A percentile compares a stretch with the other conserved stretches of the same genome.
Conservation (phyloP, 2,329 filamentous ascomycete genomes). For the Aspergillus chevalieri region DNA sequence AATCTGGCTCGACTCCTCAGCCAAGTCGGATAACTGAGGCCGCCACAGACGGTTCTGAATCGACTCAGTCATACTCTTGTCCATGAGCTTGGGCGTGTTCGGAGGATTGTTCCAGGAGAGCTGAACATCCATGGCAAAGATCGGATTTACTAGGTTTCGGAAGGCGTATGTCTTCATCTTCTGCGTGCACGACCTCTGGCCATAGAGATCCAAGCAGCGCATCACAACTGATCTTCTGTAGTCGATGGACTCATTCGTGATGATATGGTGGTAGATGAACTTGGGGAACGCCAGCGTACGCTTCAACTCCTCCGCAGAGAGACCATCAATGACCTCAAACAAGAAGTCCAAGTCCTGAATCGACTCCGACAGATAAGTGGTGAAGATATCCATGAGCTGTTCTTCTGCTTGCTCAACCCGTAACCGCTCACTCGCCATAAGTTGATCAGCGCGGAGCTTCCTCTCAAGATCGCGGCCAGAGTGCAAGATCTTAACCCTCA, state of each 20-base stretch:
- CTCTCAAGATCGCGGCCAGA: conserved; percentile 73
- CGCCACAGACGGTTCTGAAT: conserved; percentile 94
- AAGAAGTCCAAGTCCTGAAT: conserved; percentile 75
- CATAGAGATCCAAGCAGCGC: conserved; percentile 82
- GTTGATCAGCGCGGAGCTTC: conserved; percentile 62
- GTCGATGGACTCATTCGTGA: conserved; percentile 75
- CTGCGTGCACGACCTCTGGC: conserved; percentile 69
- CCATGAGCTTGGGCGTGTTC: conserved; percentile 67
- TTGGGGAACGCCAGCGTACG: conserved; percentile 66
- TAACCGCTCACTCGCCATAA: conserved; percentile 68
- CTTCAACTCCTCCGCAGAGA: conserved; percentile 78
- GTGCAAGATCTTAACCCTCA: conserved; percentile 55
- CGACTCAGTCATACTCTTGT: conserved; percentile 78
- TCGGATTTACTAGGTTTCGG: conserved; percentile 88
- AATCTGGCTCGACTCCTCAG: conserved; percentile 74
- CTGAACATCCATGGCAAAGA: conserved; percentile 94
- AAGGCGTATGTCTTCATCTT: conserved; percentile 90
- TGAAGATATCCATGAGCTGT: conserved; percentile 78
- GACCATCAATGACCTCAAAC: conserved; percentile 74
- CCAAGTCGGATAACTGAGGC: conserved; percentile 71
- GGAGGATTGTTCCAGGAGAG: conserved; percentile 61
- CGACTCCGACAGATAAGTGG: conserved; percentile 68
- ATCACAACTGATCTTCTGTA: conserved; percentile 78
- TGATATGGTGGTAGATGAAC: conserved; percentile 79
- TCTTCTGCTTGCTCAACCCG: conserved; percentile 85